Conservation (phyloP, 2,329 filamentous ascomycete species). For the Capronia coronata region DNA sequence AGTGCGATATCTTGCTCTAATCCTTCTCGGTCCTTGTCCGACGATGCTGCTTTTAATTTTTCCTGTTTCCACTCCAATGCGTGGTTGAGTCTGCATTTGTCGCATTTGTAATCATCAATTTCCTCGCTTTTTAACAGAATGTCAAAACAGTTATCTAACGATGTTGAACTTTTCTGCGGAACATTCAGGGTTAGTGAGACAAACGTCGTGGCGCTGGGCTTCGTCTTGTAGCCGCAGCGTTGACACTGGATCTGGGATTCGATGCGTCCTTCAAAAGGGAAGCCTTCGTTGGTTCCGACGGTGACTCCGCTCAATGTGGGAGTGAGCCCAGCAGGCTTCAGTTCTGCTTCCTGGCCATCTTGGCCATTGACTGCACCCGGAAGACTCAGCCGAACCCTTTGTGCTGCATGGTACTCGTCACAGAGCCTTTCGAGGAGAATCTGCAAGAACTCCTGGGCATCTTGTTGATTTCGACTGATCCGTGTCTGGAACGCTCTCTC, state of each 20-base stretch:
- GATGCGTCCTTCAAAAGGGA: slow-evolving; percentile 84
- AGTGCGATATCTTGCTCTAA: slow-evolving; percentile 56
- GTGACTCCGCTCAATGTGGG: slow-evolving; percentile 35
- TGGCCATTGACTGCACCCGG: slow-evolving; percentile 24
- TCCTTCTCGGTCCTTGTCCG: slow-evolving; percentile 46
- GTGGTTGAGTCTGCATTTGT: slow-evolving; percentile 80
- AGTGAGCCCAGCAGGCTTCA: slow-evolving; percentile 26
- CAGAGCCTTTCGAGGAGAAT: slow-evolving; percentile 85
- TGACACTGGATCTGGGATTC: slow-evolving; percentile 95
- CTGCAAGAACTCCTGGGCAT: slow-evolving; percentile 95
- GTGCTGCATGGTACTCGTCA: slow-evolving; percentile 87
- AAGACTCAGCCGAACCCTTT: slow-evolving; percentile 56
- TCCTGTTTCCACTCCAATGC: slow-evolving; percentile 59
- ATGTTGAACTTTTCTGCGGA: slow-evolving; percentile 72
- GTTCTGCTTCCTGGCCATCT: slow-evolving; percentile 35
- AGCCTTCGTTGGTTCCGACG: slow-evolving; percentile 53
- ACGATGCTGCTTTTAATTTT: slow-evolving; percentile 52
- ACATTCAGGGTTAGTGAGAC: slow-evolving; percentile 90
- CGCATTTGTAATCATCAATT: slow-evolving; percentile 95
- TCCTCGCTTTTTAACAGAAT: slow-evolving; percentile 89
- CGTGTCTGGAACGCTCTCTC: slow-evolving; percentile 82
- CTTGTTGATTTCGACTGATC: slow-evolving; percentile 91
- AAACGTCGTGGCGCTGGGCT: slow-evolving; percentile 74
- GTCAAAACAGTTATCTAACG: slow-evolving; percentile 83
- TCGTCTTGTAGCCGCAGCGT: slow-evolving; percentile 83